Percentiles rank a stretch among this genome's conserved stretches.
phyloP scores from a whole-genome alignment of 257 asterid species.

The Solanum tarapatanum region DNA sequence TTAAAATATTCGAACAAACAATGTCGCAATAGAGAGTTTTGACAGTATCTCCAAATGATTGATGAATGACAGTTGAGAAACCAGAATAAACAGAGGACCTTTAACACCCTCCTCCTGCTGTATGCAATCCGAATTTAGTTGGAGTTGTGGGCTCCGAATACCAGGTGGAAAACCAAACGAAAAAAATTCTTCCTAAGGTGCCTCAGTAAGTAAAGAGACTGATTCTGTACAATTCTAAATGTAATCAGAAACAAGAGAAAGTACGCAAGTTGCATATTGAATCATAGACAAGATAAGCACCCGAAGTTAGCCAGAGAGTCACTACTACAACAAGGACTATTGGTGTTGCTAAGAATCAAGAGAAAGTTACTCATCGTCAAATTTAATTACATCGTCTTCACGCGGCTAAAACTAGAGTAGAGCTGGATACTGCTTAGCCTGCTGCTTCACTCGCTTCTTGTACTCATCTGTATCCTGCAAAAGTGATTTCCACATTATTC shows the following conservation, averaged over 20 bases:
- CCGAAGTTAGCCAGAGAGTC: background rate
- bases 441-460: conserved; percentile 29
- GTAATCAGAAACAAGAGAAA: background rate
- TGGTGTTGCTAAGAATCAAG: background rate
- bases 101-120: background rate
- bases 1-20: background rate
- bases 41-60: background rate
- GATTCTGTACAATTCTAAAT: background rate
- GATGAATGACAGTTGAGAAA: background rate
- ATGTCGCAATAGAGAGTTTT: background rate
- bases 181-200: background rate
- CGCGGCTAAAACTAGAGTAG: conserved; percentile 3
- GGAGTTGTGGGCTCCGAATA: rapidly evolving
- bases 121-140: no score
- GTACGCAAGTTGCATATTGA: background rate
- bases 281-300: background rate
- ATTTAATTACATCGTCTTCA: background rate
- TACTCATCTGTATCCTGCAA: conserved; percentile 27
- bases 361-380: background rate
- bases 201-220: background rate
- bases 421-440: conserved; percentile 24
- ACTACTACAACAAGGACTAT: background rate
- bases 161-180: background rate
- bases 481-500: background rate
- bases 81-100: background rate